Conservation (phyloP, 371 early-diverging fungal species). For the Mucor plumbeus region DNA sequence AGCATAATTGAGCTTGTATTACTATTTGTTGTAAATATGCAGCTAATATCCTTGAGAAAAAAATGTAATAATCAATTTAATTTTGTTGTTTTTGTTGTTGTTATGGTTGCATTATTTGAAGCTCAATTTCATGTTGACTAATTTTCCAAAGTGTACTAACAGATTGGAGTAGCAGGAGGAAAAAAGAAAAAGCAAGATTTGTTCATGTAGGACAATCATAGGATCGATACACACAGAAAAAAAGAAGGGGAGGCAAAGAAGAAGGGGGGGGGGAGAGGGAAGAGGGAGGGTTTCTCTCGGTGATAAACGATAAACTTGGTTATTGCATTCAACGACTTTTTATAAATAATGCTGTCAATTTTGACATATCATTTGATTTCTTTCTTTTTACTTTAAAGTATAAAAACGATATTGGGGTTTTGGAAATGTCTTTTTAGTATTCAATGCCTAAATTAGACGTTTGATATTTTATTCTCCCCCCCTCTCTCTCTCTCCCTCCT, state of each 20-base stretch:
- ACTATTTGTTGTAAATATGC: conserved; percentile 2
- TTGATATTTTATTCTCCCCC: not conserved
- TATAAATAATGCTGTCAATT: not conserved
- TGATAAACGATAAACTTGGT: not conserved
- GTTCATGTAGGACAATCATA: not conserved
- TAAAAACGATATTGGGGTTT: no score
- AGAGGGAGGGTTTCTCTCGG: not conserved
- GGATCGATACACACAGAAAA: conserved; percentile 4
- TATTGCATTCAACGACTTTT: not conserved
- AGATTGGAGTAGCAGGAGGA: no score
- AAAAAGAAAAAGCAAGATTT: not conserved
- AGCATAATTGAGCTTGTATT: not conserved
- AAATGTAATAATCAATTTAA: not conserved
- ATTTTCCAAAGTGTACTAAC: not conserved
- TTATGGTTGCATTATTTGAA: not conserved
- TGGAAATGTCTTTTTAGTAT: not conserved
- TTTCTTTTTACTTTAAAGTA: no score
- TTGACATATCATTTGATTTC: conserved; percentile 5
- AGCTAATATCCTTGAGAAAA: not conserved
- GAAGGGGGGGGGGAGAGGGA: not conserved
- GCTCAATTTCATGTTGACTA: not conserved
- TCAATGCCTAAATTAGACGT: not conserved
- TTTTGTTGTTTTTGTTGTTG: not conserved
- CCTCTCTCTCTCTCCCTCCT: not conserved
- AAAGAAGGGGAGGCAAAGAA: not conserved